Evolutionary conservation across 352 stramenopile genomes (phyloP).

Genomic region (Globisporangium solare): DNA sequence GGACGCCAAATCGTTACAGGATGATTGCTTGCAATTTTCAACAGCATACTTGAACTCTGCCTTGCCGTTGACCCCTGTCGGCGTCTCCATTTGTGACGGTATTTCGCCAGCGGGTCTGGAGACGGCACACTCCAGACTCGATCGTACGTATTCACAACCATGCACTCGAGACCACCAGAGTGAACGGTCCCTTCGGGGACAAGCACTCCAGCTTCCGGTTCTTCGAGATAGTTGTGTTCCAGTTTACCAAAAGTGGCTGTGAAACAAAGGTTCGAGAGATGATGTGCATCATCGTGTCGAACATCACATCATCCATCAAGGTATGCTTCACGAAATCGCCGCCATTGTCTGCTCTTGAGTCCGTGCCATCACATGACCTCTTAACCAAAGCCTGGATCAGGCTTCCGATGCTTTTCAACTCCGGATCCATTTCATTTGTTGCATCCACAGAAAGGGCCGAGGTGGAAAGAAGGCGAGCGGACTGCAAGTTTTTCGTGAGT

Average conservation of each 20-base stretch:
- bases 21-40: conserved; percentile 43
- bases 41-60: conserved; percentile 17
- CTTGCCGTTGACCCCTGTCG: conserved; percentile 11
- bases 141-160: conserved; percentile 76
- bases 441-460: conserved; percentile 49
- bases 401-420: conserved; percentile 5
- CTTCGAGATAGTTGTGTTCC: conserved; percentile 42
- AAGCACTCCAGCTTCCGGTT: conserved; percentile 34
- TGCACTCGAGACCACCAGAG: conserved; percentile 54
- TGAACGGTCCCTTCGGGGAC: conserved; percentile 70
- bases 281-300: conserved; percentile 78
- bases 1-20: conserved; percentile 77
- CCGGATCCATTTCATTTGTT: neutral
- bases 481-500: conserved; percentile 42
- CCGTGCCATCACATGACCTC: neutral
- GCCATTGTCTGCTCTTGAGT: conserved; percentile 1
- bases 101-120: conserved; percentile 68
- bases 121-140: conserved; percentile 80
- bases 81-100: conserved; percentile 82
- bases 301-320: conserved; percentile 60
- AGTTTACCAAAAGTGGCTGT: conserved; percentile 26
- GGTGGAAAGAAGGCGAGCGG: conserved; percentile 46
- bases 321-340: conserved; percentile 11
- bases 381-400: conserved; percentile 29
- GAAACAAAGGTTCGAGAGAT: conserved; percentile 57